Evolutionary conservation across 495 filamentous ascomycete species (phyloP).

Genomic region (Hypoxylon fuscum): DNA sequence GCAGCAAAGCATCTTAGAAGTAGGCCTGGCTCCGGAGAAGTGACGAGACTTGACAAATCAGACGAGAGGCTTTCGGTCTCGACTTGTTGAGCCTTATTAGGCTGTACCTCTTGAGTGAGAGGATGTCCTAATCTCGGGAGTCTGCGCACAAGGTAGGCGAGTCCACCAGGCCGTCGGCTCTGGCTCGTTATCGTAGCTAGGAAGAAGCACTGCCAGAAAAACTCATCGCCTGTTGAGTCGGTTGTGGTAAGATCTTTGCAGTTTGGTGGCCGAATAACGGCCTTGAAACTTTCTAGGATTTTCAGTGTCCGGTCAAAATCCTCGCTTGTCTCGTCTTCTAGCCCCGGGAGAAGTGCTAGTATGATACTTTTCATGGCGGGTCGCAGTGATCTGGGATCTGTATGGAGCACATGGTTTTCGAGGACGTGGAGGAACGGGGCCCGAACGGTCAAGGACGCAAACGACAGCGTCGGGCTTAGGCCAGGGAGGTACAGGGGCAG

Average conservation of each 20-base stretch:
- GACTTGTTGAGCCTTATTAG: constrained; percentile 27
- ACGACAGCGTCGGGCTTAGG: constrained; percentile 85
- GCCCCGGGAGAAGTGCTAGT: constrained; percentile 82
- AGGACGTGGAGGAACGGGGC: constrained; percentile 83
- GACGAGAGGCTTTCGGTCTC: constrained; percentile 41
- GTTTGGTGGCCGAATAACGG: constrained; percentile 63
- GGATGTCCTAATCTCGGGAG: constrained; percentile 74
- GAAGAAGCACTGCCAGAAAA: constrained; percentile 99
- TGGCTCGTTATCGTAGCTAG: constrained; percentile 89
- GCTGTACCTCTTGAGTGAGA: constrained; percentile 38
- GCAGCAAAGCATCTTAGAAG: constrained; percentile 90
- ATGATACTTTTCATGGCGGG: constrained; percentile 91
- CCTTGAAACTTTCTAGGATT: constrained; percentile 79
- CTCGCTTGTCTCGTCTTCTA: constrained; percentile 96
- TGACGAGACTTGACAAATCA: constrained; percentile 74
- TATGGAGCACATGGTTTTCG: constrained; percentile 77
- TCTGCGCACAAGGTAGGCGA: constrained; percentile 83
- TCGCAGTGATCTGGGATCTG: constrained; percentile 74
- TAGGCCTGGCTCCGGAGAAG: constrained; percentile 90
- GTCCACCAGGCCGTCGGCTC: constrained; percentile 80
- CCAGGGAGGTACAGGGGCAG: constrained; percentile 89
- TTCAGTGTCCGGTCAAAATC: constrained; percentile 90
- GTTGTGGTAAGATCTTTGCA: constrained; percentile 59
- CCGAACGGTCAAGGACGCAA: constrained; percentile 89
- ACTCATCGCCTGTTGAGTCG: constrained; percentile 75